Base-by-base conservation (phyloP, 192 early-diverging fungal genomes). In the Phlyctochytrium arcticum region DNA sequence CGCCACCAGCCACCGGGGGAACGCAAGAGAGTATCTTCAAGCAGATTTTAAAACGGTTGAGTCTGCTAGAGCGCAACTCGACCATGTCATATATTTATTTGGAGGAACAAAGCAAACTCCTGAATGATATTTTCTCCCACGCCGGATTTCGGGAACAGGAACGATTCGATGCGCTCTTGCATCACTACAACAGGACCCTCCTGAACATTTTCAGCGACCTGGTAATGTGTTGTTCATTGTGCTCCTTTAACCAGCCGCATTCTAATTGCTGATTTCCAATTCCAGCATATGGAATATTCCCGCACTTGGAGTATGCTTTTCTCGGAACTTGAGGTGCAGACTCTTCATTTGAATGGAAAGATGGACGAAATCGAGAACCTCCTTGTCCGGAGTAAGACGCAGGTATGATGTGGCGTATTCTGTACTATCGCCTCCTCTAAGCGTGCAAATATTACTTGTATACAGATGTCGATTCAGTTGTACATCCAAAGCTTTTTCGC, bases 11-110 rank as follows among this genome's bases (percentile, higher is more conserved):
- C 19, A 62, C 42, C 17, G 66, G 70, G 21, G 69, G 73, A 1
- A 83, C 84, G 10, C 90, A 93, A 62, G 92, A 91, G 47, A 89
- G 85, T 32, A 88, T 95, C 34, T 95, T 91, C 72, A 94, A 95
- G 54, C 93, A 88, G 6, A 94, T 98, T 32, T 86, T 92, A 80
- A 92, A 90, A 57, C 85, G 95, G 12, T 73, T 98, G 2, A 70
- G 75, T 31, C 70, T 78, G 12, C 74, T 98, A 8, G 95, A 98
- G 62, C 74, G 85, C 23, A 95, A 94, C 65, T 78, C 89, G 3
- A 90, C 90, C 0, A 64, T 79, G 50, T 66, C 69, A 6, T 72
- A 72, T 62, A 62, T 61, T 33, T 79, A 61, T 48, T 59, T 79
- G 39, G 70, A 79, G 42, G 77, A 79, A 64, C 70, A 72, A 58